These are phyloP conservation scores for Saksenaea oblongispora DNA, from an alignment of 371 early-diverging fungal genomes.

Conservation along the genomic window DNA sequence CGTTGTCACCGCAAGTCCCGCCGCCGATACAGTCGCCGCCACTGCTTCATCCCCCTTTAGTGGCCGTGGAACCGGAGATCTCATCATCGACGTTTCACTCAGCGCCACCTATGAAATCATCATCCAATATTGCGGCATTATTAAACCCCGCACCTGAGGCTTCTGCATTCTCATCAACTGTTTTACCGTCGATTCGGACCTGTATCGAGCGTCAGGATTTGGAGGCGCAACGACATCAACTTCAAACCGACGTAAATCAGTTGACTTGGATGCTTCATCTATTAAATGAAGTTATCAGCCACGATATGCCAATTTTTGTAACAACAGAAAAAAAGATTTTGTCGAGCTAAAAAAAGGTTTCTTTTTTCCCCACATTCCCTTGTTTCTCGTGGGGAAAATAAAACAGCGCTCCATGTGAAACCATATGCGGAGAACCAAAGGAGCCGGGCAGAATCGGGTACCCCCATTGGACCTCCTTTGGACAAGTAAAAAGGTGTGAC, in stretches of 20 bases:
- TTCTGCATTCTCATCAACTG: neutral
- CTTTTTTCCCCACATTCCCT: constrained; percentile 5
- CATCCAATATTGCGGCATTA: constrained; percentile 4
- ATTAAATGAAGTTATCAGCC: neutral
- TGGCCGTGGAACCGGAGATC: constrained; percentile 3
- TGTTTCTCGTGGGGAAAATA: constrained; percentile 6
- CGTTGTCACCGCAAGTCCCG: neutral
- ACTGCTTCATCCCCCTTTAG: neutral
- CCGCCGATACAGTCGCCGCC: neutral
- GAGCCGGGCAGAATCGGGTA: constrained; percentile 5
- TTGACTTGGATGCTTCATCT: neutral
- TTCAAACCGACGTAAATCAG: neutral
- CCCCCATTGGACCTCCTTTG: neutral
- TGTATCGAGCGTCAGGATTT: neutral
- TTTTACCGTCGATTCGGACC: neutral
- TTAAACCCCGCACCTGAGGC: constrained; percentile 1
- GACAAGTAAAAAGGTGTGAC: neutral
- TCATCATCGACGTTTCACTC: neutral
- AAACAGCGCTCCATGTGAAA: constrained; percentile 4
- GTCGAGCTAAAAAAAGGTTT: neutral
- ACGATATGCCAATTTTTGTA: neutral
- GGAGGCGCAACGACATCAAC: neutral
- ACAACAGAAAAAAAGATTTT: neutral
- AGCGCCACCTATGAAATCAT: constrained; percentile 2
- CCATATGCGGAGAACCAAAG: constrained; percentile 6